phyloP scores from a whole-genome alignment of 139 green algal genomes.

The Chloropicon primus region DNA sequence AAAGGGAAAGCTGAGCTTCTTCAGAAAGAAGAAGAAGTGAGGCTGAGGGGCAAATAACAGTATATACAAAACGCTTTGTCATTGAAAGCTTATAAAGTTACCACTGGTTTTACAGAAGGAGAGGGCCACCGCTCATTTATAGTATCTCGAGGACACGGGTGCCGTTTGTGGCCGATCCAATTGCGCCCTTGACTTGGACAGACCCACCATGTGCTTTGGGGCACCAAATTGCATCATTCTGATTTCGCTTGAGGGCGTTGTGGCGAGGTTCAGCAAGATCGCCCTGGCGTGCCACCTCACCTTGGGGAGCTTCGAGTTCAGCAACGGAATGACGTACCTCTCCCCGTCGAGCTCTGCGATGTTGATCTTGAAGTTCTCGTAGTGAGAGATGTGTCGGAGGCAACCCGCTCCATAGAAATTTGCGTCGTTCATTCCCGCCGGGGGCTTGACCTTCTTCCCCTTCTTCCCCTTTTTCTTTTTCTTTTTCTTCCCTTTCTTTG shows the following conservation, averaged over 20 bases:
- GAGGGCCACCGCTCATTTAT: too few relatives aligned
- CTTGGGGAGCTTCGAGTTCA: neutral
- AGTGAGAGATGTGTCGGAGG: neutral
- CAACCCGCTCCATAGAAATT: neutral
- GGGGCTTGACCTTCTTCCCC: neutral
- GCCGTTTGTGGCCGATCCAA: neutral
- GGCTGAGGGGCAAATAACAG: neutral
- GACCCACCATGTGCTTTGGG: neutral
- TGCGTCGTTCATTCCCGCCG: neutral
- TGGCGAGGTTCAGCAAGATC: neutral
- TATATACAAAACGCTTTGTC: too few relatives aligned
- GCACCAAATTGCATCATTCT: neutral
- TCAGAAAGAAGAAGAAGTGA: neutral
- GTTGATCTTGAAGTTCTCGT: neutral
- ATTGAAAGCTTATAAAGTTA: too few relatives aligned
- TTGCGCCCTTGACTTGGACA: neutral
- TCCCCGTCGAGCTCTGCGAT: neutral
- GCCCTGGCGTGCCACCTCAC: neutral
- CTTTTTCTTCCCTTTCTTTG: neutral
- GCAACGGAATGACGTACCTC: neutral
- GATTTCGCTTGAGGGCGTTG: neutral
- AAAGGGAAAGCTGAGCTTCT: neutral
- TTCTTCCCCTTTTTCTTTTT: neutral
- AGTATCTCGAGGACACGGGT: neutral
- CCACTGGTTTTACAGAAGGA: too few relatives aligned